Evolutionary conservation across 495 filamentous ascomycete genomes (phyloP).

Genomic region (Hypoxylon fragiforme): DNA sequence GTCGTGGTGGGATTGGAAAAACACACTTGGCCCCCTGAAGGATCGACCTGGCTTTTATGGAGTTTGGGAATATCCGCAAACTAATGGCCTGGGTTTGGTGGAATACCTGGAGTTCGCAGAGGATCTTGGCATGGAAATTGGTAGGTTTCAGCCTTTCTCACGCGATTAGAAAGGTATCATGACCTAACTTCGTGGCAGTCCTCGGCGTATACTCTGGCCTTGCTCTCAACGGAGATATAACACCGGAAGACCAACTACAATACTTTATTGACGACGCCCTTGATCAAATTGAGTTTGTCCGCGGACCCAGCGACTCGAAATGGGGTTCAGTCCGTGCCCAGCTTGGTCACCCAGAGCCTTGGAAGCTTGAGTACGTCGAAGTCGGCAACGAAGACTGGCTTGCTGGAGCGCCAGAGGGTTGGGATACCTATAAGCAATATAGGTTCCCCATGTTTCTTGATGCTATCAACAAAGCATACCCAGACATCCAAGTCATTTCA

Average conservation of each 20-base stretch:
- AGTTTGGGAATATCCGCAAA: conserved; percentile 64
- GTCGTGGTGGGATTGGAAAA: conserved; percentile 68
- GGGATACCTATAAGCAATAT: conserved; percentile 56
- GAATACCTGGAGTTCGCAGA: conserved; percentile 71
- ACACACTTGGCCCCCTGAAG: conserved; percentile 65
- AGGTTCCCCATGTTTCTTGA: conserved; percentile 60
- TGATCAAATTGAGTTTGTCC: conserved; percentile 69
- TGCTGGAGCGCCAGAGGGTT: conserved; percentile 38
- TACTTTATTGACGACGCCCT: conserved; percentile 62
- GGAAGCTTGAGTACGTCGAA: conserved; percentile 61
- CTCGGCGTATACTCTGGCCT: conserved; percentile 65
- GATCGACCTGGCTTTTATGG: conserved; percentile 63
- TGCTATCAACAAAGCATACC: conserved; percentile 60
- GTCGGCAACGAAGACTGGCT: conserved; percentile 71
- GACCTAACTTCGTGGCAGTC: conserved; percentile 30
- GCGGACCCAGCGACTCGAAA: conserved; percentile 54
- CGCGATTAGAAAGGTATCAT: too few relatives aligned
- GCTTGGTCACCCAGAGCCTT: conserved; percentile 62
- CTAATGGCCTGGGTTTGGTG: conserved; percentile 62
- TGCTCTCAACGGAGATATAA: conserved; percentile 57
- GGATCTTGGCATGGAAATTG: conserved; percentile 61
- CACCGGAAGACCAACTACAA: conserved; percentile 44
- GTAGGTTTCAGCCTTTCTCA: conserved; percentile 23
- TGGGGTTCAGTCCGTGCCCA: conserved; percentile 61
- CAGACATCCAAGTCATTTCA: conserved; percentile 63